Evolutionary conservation across 1,284 basidiomycete species (phyloP).

Genomic region (Ceratobasidium sp.): DNA sequence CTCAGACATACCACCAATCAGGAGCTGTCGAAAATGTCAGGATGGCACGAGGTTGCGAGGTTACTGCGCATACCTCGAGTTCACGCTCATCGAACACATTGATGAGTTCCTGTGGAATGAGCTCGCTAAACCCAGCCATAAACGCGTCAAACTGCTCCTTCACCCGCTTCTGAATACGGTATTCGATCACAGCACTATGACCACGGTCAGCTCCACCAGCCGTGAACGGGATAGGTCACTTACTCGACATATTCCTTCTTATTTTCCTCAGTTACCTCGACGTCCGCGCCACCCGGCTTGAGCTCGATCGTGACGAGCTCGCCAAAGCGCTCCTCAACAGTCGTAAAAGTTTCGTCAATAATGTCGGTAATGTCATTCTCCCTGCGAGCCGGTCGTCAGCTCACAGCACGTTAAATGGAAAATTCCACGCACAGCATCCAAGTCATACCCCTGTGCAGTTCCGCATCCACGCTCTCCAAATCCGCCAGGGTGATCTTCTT

Average conservation of each 20-base stretch:
- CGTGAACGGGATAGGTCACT: slow-evolving; percentile 43
- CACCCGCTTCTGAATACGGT: slow-evolving; percentile 91
- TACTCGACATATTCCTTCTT: slow-evolving; percentile 98
- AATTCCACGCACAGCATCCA: slow-evolving; percentile 88
- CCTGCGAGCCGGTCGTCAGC: slow-evolving; percentile 48
- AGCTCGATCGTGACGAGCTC: slow-evolving; percentile 94
- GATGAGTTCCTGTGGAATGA: slow-evolving; percentile 93
- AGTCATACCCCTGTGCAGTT: slow-evolving; percentile 86
- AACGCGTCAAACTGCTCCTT: slow-evolving; percentile 96
- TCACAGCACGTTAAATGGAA: slow-evolving; percentile 3
- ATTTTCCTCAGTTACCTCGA: slow-evolving; percentile 94
- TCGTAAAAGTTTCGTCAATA: slow-evolving; percentile 93
- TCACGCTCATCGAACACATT: slow-evolving; percentile 99
- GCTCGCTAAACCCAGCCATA: slow-evolving; percentile 92
- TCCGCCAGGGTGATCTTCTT: slow-evolving; percentile 87
- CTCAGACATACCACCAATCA: slow-evolving; percentile 99
- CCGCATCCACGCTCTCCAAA: slow-evolving; percentile 88
- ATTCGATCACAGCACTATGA: slow-evolving; percentile 78
- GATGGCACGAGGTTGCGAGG: background rate
- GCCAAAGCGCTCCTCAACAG: slow-evolving; percentile 96
- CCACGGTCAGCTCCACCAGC: slow-evolving; percentile 34
- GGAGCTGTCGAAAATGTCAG: slow-evolving; percentile 54
- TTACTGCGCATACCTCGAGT: slow-evolving; percentile 63
- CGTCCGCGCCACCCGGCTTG: slow-evolving; percentile 82
- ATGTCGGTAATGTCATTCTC: slow-evolving; percentile 95